Percentiles rank a stretch among this genome's conserved stretches.
These are phyloP conservation scores for Heliamphora exappendiculata DNA, from an alignment of 148 eudicot species.

Conservation along the genomic window DNA sequence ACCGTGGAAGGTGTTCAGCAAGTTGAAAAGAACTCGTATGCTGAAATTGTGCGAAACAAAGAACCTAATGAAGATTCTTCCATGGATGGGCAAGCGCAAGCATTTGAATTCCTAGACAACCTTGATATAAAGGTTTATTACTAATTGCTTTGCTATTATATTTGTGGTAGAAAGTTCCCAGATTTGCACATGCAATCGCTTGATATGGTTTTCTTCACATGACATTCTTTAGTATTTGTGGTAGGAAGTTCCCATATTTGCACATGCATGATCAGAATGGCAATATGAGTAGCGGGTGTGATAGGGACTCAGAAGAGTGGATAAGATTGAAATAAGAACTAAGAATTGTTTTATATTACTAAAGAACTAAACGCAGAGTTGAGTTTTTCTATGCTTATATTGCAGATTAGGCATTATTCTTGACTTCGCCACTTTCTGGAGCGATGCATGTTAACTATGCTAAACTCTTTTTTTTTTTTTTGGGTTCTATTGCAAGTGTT, in stretches of 20 bases:
- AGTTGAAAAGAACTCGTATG: slow-evolving; percentile 18
- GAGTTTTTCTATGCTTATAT: background rate
- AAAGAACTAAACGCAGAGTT: background rate
- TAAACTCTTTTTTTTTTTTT: background rate
- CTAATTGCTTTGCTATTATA: background rate
- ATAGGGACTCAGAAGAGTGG: no score
- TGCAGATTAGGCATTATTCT: background rate
- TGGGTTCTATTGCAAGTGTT: background rate
- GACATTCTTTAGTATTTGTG: background rate
- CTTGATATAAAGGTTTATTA: slow-evolving; percentile 45
- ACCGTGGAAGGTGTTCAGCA: slow-evolving; percentile 22
- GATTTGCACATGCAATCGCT: background rate
- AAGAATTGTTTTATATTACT: background rate
- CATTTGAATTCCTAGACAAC: slow-evolving; percentile 35
- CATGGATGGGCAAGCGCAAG: slow-evolving; percentile 21
- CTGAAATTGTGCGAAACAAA: slow-evolving; percentile 18
- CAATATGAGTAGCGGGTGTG: background rate
- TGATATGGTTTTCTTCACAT: background rate
- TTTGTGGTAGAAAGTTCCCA: background rate
- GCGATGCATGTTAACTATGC: background rate
- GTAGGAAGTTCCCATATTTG: no score
- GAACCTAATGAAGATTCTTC: slow-evolving; percentile 19
- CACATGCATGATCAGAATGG: background rate
- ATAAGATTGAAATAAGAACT: background rate
- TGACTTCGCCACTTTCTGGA: background rate